Evolutionary conservation across 495 filamentous ascomycete species (phyloP).

Genomic region (Talaromyces wortmannii): DNA sequence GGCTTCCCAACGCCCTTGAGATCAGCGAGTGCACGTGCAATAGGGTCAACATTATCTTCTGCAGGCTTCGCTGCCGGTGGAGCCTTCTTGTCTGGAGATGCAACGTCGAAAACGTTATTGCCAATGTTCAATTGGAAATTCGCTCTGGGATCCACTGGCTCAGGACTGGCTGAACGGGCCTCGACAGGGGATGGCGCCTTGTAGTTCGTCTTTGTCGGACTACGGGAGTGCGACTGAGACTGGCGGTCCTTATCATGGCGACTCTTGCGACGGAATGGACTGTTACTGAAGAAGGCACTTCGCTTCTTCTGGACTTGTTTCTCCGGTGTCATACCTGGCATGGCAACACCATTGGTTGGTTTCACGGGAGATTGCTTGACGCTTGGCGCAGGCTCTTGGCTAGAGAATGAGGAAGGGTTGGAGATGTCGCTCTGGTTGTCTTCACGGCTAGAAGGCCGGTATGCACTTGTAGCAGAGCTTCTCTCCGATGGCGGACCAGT

Average conservation of each 20-base stretch:
- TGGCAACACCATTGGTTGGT: slow-evolving; percentile 41
- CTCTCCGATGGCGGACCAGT: slow-evolving; percentile 78
- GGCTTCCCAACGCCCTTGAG: slow-evolving; percentile 81
- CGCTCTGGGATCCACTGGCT: slow-evolving; percentile 87
- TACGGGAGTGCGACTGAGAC: slow-evolving; percentile 26
- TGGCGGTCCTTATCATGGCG: slow-evolving; percentile 70
- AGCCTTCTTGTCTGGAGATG: slow-evolving; percentile 60
- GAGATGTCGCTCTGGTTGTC: slow-evolving; percentile 90
- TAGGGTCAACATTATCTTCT: slow-evolving; percentile 68
- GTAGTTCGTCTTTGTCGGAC: slow-evolving; percentile 19
- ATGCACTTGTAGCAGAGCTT: slow-evolving; percentile 65
- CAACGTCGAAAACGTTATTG: slow-evolving; percentile 93
- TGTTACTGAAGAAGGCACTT: slow-evolving; percentile 91
- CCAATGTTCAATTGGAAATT: slow-evolving; percentile 95
- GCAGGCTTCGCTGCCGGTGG: slow-evolving; percentile 22
- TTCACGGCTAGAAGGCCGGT: slow-evolving; percentile 71
- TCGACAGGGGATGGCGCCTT: slow-evolving; percentile 8
- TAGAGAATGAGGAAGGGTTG: slow-evolving; percentile 85
- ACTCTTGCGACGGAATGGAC: slow-evolving; percentile 91
- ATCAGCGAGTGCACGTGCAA: slow-evolving; percentile 86
- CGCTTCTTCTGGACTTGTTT: slow-evolving; percentile 74
- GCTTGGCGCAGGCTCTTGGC: slow-evolving; percentile 56
- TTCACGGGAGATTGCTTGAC: slow-evolving; percentile 65
- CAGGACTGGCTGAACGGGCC: slow-evolving; percentile 54
- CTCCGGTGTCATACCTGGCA: slow-evolving; percentile 44